These are phyloP conservation scores for Aspergillus novofumigatus DNA, from an alignment of 2,329 filamentous ascomycete genomes.

Conservation along the genomic window DNA sequence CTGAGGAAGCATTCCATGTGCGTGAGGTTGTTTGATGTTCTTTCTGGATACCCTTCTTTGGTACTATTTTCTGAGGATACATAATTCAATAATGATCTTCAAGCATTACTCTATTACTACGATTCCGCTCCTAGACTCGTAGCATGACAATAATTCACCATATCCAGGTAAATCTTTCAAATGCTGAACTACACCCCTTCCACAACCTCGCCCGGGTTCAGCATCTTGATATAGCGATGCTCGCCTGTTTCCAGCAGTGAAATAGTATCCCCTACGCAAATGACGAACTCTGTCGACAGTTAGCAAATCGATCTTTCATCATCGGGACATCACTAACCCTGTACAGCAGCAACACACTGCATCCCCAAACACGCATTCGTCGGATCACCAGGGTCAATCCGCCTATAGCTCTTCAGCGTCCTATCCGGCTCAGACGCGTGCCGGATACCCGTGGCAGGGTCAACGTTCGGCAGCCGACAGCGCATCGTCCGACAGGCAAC, in stretches of 20 bases:
- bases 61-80: background rate
- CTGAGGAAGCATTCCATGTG: background rate
- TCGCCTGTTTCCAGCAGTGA: slow-evolving; percentile 39
- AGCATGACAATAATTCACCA: background rate
- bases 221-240: slow-evolving; percentile 43
- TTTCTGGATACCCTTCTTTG: background rate
- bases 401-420: slow-evolving; percentile 47
- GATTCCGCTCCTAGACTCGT: background rate
- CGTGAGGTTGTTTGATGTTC: background rate
- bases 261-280: slow-evolving; percentile 38
- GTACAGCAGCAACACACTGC: slow-evolving; percentile 42
- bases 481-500: slow-evolving; percentile 56
- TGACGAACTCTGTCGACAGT: slow-evolving; percentile 24
- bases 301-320: background rate
- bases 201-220: slow-evolving; percentile 29
- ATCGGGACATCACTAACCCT: slow-evolving; percentile 16
- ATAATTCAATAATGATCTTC: background rate
- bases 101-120: background rate
- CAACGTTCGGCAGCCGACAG: slow-evolving; percentile 56
- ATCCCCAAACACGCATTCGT: slow-evolving; percentile 51
- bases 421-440: slow-evolving; percentile 46
- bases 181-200: slow-evolving; percentile 21
- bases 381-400: slow-evolving; percentile 49
- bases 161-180: background rate
- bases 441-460: slow-evolving; percentile 51